Base-by-base conservation (phyloP, 2,329 filamentous ascomycete species). In the Trichophyton benhamiae region DNA sequence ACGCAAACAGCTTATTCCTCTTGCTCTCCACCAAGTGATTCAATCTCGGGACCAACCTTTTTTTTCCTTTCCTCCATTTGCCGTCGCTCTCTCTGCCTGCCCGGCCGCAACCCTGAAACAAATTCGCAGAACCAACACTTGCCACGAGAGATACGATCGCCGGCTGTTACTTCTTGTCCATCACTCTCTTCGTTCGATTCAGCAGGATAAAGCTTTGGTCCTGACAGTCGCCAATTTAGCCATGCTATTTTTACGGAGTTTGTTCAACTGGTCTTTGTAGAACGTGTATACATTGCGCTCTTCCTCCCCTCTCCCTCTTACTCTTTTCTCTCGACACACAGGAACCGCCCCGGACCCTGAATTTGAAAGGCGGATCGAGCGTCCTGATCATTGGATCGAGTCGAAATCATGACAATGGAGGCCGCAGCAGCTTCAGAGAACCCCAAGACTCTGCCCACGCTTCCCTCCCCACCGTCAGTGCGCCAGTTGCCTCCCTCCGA, bases 401-500 rank as follows among this genome's bases (percentile, higher is more conserved):
- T 15, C n/a, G 27, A 55, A 55, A 55, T 55, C n/a, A 55, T 55
- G 49, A 59, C 25, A 20, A 59, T 59, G 58, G 58, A 59, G 11
- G 20, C 58, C n/a, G 58, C n/a, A n/a, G 36, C 27, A 25, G n/a
- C 58, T 20, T 41, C 36, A 13, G 58, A 59, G n/a, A 46, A 59
- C 41, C 44, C 41, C 3, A 59, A 59, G 30, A 30, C 38, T 17
- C 22, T 58, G 41, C 36, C 57, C 9, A 58, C 57, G 17, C 59
- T 60, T 41, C 59, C 48, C 27, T 60, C 58, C 30, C 58, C 48
- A 17, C 57, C 61, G 33, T 25, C 60, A 22, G 22, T 61, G 17
- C 64, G 61, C 42, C 60, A 57, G 25, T 52, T 63, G 22, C 63
- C 62, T 42, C 48, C 58, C n/a, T 62, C 61, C 17, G 60, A 61